Base-by-base conservation (phyloP, 2,329 filamentous ascomycete genomes). In the Pseudopyrenochaeta lycopersici region DNA sequence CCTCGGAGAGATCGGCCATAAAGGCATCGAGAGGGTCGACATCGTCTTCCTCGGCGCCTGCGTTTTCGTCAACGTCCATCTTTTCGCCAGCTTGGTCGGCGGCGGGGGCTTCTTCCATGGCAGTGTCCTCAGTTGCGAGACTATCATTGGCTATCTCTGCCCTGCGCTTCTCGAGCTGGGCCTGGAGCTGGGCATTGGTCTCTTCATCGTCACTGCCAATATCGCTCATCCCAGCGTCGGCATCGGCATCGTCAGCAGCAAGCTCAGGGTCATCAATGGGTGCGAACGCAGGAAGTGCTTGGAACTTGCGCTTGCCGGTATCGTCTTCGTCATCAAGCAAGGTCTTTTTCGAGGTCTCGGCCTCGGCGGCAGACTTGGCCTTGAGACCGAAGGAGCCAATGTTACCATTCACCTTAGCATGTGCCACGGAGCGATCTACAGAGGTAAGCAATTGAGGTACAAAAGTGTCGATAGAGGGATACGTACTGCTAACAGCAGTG, bases 11-110 rank as follows among this genome's bases (percentile, higher is more conserved):
- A 56, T 84, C 86, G 46, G 88, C 89, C 95, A 99, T 99, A 79
- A 96, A 99, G n/a, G 92, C 94, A 78, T 99, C 95, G 32, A 99
- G 81, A 7, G 95, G 92, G 73, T 99, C 95, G 31, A 95, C 78
- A 29, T 91, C 86, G 40, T 92, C 91, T 49, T 92, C 88, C 50
- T 87, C 82, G 29, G 78, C 75, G 58, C 63, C 69, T 65, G 63
- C 62, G 46, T 55, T 58, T 48, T 67, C 77, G 62, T 87, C 86
- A 54, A 86, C 77, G 23, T 87, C 82, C 85, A 88, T 88, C 30
- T 78, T 69, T 30, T 83, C 81, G 45, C 55, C 63, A 39, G 63
- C 31, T 41, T 66, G 60, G 45, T 64, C 57, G 36, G 54, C 58
- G 52, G 56, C 35, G 18, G 67, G 58, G 15, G 74, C 76, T 56